A percentile compares a stretch with the other conserved stretches of the same genome.
Evolutionary conservation across 2,329 filamentous ascomycete genomes (phyloP).

Genomic region (Aspergillus fischeri): DNA sequence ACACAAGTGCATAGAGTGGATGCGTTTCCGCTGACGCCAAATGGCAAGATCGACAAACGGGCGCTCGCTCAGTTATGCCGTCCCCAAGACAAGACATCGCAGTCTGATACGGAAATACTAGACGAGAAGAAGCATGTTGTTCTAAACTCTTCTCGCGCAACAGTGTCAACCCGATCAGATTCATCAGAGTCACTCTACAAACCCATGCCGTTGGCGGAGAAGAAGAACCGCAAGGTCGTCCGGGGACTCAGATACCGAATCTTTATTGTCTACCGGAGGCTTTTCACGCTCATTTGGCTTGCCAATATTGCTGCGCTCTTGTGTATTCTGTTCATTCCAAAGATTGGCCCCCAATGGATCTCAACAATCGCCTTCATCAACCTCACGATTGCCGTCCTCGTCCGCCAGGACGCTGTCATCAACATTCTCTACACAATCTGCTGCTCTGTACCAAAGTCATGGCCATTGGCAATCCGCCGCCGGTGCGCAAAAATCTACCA

Average conservation of each 20-base stretch:
- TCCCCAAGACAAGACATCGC: background rate
- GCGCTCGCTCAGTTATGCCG: background rate
- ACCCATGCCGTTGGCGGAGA: constrained; percentile 3
- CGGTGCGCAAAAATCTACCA: constrained; percentile 39
- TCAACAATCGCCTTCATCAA: constrained; percentile 30
- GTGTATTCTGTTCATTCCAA: background rate
- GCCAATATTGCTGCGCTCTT: constrained; percentile 38
- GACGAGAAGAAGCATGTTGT: background rate
- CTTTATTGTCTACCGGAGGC: constrained; percentile 53
- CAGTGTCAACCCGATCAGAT: background rate
- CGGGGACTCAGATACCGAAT: constrained; percentile 36
- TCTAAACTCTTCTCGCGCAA: background rate
- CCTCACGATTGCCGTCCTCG: constrained; percentile 30
- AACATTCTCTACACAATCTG: constrained; percentile 35
- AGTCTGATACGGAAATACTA: background rate
- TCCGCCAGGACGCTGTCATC: constrained; percentile 39
- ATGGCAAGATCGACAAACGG: constrained; percentile 8
- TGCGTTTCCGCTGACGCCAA: constrained; percentile 4
- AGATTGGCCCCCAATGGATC: background rate
- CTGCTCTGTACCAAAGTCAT: constrained; percentile 28
- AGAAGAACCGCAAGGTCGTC: background rate
- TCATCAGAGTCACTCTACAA: background rate
- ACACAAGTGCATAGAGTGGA: background rate
- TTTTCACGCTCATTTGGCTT: constrained; percentile 53
- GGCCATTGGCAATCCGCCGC: constrained; percentile 32